phyloP scores from a whole-genome alignment of 2,329 filamentous ascomycete species.

The Botrytis pseudocinerea region DNA sequence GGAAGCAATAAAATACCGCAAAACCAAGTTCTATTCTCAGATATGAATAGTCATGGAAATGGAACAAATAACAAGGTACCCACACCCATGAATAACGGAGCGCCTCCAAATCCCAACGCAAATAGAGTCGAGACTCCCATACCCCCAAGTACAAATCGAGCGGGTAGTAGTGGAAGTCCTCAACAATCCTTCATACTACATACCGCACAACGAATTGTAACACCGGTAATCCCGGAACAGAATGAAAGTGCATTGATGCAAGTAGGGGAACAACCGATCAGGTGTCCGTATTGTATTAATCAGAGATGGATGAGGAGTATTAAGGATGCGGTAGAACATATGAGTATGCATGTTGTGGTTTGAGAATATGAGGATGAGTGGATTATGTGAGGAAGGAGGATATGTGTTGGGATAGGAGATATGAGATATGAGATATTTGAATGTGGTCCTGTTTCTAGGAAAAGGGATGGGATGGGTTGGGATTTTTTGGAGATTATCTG shows the following conservation, averaged over 20 bases:
- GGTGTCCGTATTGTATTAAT: constrained; percentile 41
- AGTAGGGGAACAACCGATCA: constrained; percentile 36
- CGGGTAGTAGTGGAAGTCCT: constrained; percentile 4
- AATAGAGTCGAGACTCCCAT: constrained; percentile 14
- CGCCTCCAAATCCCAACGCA: constrained; percentile 4
- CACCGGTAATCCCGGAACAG: constrained; percentile 33
- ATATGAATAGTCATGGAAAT: constrained; percentile 26
- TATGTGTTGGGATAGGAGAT: not conserved
- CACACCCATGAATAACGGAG: not conserved
- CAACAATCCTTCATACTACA: constrained; percentile 36
- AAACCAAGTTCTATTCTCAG: constrained; percentile 20
- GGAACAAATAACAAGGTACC: not conserved
- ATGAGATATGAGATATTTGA: not conserved
- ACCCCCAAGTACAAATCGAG: not conserved
- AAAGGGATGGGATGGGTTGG: not conserved
- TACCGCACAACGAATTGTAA: constrained; percentile 35
- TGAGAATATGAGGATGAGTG: constrained; percentile 7
- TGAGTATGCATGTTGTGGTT: constrained; percentile 42
- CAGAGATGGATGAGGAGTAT: constrained; percentile 40
- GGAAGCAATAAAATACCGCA: constrained; percentile 1
- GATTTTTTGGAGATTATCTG: not conserved
- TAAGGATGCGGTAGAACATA: constrained; percentile 41
- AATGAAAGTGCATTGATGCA: constrained; percentile 31
- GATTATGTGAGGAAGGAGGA: not conserved
- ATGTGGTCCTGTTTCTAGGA: not conserved